Base-by-base conservation (phyloP, 2,329 filamentous ascomycete species). In the Helminthosporium solani region DNA sequence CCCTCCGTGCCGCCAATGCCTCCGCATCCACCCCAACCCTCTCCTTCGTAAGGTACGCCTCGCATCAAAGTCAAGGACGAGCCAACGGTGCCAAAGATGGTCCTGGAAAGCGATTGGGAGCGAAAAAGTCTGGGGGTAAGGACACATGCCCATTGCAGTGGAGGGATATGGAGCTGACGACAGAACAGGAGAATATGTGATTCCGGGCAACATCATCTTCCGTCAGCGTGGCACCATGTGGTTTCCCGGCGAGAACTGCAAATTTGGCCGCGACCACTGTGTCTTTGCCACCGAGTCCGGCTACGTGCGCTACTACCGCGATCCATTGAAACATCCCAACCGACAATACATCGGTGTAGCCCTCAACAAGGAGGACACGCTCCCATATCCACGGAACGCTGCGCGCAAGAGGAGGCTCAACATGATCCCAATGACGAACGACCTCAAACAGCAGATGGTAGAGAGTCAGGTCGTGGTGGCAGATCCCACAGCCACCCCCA, bases 151-250 rank as follows among this genome's bases (percentile, higher is more conserved):
- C 33, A 36, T 18, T 5, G 33, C 23, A 12, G 12, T 35, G 19
- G 25, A 39, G 42, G 31, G 34, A 21, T 6, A 23, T 11, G 12
- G 33, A 20, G 41, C 53, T 56, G 51, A 57, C 15, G 34, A 28
- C 40, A 45, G 40, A 30, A 47, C 65, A 91, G 87, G 92, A 68
- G 87, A 96, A 76, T 95, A 86, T 71, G 94, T 99, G 28, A 87
- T 96, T 47, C 87, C 91, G 3, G 94, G 94, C 44, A 97, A 96
- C 77, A 99, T 99, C 73, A 88, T 99, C 74, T 99, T 94, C 82
- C 90, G 90, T 69, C 94, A 99, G 73, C 86, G 92, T 63, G 94
- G 94, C 61, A 95, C 94, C 3, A 82, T 85, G 63, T 99, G 94
- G 94, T 92, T 86, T 70, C 87, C 94, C 1, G 94, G 94, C 63